phyloP scores from a whole-genome alignment of 768 basidiomycete species.

The Russula griseocarnosa region DNA sequence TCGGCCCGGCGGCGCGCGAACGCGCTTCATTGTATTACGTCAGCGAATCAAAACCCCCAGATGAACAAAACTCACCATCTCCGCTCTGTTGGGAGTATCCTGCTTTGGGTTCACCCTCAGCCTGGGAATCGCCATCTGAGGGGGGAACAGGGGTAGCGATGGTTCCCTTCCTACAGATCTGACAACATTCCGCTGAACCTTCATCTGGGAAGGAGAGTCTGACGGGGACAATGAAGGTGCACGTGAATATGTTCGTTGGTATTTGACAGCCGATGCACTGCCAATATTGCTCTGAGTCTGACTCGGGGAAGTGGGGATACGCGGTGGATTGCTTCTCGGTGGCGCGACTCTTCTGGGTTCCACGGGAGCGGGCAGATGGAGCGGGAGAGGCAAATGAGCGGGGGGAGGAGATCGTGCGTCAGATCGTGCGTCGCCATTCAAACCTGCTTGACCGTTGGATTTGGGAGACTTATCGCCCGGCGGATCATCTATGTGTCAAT shows the following conservation, averaged over 20 bases:
- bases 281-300: constrained; percentile 28
- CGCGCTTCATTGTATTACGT: constrained; percentile 17
- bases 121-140: constrained; percentile 28
- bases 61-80: constrained; percentile 20
- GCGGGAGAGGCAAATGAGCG: constrained; percentile 26
- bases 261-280: constrained; percentile 26
- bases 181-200: constrained; percentile 23
- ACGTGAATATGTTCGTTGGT: constrained; percentile 47
- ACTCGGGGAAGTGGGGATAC: constrained; percentile 29
- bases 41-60: constrained; percentile 1
- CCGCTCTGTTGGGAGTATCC: constrained; percentile 24
- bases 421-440: constrained; percentile 23
- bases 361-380: constrained; percentile 26
- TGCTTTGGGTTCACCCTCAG: constrained; percentile 16
- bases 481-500: background rate
- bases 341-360: constrained; percentile 26
- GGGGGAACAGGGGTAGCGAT: constrained; percentile 27
- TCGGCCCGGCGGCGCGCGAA: constrained; percentile 26
- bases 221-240: constrained; percentile 54
- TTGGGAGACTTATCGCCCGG: constrained; percentile 15
- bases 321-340: constrained; percentile 27
- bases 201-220: constrained; percentile 52
- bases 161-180: constrained; percentile 28
- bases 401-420: constrained; percentile 24
- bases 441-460: constrained; percentile 12